Evolutionary conservation across 768 basidiomycete genomes (phyloP), one percentile per base, ranked within the genome.

Genomic region (Terana coerulea): DNA sequence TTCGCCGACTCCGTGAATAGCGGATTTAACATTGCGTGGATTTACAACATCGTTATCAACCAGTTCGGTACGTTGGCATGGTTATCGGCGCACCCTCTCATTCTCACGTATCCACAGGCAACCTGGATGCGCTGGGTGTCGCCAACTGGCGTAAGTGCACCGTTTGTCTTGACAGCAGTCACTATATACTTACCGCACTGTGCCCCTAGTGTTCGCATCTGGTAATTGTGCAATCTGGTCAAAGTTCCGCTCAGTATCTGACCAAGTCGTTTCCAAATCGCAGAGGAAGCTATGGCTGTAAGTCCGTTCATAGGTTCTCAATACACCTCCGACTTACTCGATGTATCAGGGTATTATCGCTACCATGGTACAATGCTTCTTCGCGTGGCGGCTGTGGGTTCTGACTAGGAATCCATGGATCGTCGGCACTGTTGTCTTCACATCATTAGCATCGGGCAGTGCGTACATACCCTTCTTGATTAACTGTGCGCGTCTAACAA

Each of bases 1-100:
- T 22, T 57, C 5, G 48, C 49, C 21, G 59, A 57, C 14, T 54
- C 56, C 3, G 22, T 57, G 22, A 59, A 56, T 22, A 57, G 47
- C 17, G 30, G 33, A 9, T 57, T 59, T 36, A 49, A 54, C 37
- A 49, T 57, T 15, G 28, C 31, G 12, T 53, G 47, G 48, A 55
- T 59, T 12, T 59, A 57, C 39, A 49, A 47, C 15, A 41, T 51
- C 3, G 21, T 58, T 2, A 24, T 58, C 3, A 35, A 39, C 29
- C 35, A 54, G 17, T 58, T 51, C 31, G 57, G 57, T 58, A 51
- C 7, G 50, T 5, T 24, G 15, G 21, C 10, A n/a, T n/a, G n/a
- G n/a, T n/a, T n/a, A n/a, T n/a, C n/a, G n/a, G n/a, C 21, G 22
- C 4, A 9, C 15, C 26, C 25, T 12, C 2, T 7, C 15, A 51